phyloP scores from a whole-genome alignment of 2,329 filamentous ascomycete genomes.

The Furcasterigmium sp. region DNA sequence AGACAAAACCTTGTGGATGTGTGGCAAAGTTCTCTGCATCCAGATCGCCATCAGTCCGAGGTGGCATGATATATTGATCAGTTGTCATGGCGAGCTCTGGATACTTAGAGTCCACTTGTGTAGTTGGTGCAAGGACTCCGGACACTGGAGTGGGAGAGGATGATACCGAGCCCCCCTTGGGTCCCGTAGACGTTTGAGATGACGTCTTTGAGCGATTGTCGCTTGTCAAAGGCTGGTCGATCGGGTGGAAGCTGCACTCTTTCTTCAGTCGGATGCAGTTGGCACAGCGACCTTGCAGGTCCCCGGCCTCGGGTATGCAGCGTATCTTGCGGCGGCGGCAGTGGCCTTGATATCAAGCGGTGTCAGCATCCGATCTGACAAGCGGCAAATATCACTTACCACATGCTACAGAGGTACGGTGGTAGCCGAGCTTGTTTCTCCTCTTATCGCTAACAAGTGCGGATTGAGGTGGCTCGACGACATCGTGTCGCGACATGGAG shows the following conservation, averaged over 20 bases:
- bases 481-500: slow-evolving; percentile 32
- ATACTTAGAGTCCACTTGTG: slow-evolving; percentile 32
- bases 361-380: neutral
- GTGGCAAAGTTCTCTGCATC: slow-evolving; percentile 28
- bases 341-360: slow-evolving; percentile 54
- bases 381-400: slow-evolving; percentile 59
- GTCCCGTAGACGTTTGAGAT: slow-evolving; percentile 30
- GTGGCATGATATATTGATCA: slow-evolving; percentile 39
- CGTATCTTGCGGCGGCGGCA: slow-evolving; percentile 91
- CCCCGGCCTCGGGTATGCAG: slow-evolving; percentile 72
- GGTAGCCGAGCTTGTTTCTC: slow-evolving; percentile 91
- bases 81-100: slow-evolving; percentile 37
- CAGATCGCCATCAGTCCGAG: slow-evolving; percentile 30
- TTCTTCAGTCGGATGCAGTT: slow-evolving; percentile 95
- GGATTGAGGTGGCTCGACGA: slow-evolving; percentile 25
- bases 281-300: slow-evolving; percentile 71
- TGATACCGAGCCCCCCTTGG: slow-evolving; percentile 37
- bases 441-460: slow-evolving; percentile 44
- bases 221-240: slow-evolving; percentile 63
- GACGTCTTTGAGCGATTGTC: slow-evolving; percentile 37
- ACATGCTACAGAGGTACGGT: slow-evolving; percentile 91
- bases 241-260: slow-evolving; percentile 87
- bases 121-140: neutral
- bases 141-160: slow-evolving; percentile 40
- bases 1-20: slow-evolving; percentile 40